A percentile compares a stretch with the other conserved stretches of the same genome.
Evolutionary conservation across 257 asterid species (phyloP).

Genomic region (Asclepias syriaca): DNA sequence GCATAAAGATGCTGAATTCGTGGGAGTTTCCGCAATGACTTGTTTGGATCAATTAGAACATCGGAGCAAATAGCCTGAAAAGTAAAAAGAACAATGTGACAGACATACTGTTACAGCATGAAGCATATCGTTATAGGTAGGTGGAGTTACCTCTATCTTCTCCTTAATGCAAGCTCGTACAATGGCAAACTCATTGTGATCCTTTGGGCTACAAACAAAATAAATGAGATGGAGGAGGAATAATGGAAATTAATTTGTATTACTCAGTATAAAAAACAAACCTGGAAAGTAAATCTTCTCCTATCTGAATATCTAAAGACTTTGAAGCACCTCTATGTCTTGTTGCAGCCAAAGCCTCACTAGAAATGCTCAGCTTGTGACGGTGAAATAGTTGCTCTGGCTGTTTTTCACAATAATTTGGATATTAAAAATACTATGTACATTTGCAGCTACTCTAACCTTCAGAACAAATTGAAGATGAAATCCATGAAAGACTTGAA

Average conservation of each 20-base stretch:
- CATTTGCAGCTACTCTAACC: neutral
- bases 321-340: constrained; percentile 84
- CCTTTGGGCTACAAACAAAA: constrained; percentile 64
- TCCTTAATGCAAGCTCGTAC: constrained; percentile 77
- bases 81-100: constrained; percentile 4
- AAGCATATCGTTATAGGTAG: neutral
- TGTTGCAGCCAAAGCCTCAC: constrained; percentile 98
- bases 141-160: constrained; percentile 54
- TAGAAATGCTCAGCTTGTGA: constrained; percentile 49
- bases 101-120: neutral
- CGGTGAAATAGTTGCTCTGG: constrained; percentile 91
- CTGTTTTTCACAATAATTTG: constrained; percentile 30
- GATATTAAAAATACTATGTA: neutral
- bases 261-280: constrained; percentile 10
- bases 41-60: constrained; percentile 62
- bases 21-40: constrained; percentile 72
- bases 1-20: constrained; percentile 95
- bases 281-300: constrained; percentile 91
- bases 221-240: neutral
- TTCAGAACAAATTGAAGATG: neutral
- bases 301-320: constrained; percentile 71
- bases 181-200: constrained; percentile 78
- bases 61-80: constrained; percentile 60
- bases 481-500: neutral
- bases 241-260: neutral